Base-by-base conservation (phyloP, 2,329 filamentous ascomycete species). In the Leptosphaerulina australis region DNA sequence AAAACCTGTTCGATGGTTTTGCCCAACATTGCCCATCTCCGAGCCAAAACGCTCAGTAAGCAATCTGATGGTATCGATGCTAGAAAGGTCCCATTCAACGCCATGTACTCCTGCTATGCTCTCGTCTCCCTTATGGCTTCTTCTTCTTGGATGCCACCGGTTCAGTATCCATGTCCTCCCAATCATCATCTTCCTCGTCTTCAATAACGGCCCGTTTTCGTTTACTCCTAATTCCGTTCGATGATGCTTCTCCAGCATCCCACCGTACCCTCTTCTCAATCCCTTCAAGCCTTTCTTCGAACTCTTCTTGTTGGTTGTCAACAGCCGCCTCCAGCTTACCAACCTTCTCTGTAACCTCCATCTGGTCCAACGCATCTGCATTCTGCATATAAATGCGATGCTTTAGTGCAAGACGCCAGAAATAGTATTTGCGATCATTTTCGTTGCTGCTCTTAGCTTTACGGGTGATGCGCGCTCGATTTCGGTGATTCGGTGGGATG, bases 371-470 rank as follows among this genome's bases (percentile, higher is more conserved):
- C 2, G 82, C 74, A 60, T 92, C 87, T 49, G 81, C 81, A 65
- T 94, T 93, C 62, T 91, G 88, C 34, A 83, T 80, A 68, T 89
- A 91, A 3, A 95, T 77, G 26, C 90, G 79, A 63, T 89, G 83
- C 75, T 94, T 94, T n/a, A 87, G 83, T 31, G 90, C 77, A 18
- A 93, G 71, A 22, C 86, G 79, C 88, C 88, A 95, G 34, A 90
- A 80, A 55, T 80, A 82, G 68, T 88, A 88, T 40, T 81, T 78
- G 20, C 86, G 79, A 58, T 84, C 80, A 58, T 88, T 81, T 34
- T 77, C 77, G 48, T 81, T 80, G 3, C 80, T 81, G 0, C 81
- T 76, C 63, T 63, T 75, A 34, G 68, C 72, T 62, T 71, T 68
- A 62, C 76, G 63, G 55, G 72, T 68, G 67, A 77, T 70, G 66